A percentile compares a stretch with the other conserved stretches of the same genome.
phyloP scores from a whole-genome alignment of 78 protist genomes.

The Tieghemostelium lacteum region DNA sequence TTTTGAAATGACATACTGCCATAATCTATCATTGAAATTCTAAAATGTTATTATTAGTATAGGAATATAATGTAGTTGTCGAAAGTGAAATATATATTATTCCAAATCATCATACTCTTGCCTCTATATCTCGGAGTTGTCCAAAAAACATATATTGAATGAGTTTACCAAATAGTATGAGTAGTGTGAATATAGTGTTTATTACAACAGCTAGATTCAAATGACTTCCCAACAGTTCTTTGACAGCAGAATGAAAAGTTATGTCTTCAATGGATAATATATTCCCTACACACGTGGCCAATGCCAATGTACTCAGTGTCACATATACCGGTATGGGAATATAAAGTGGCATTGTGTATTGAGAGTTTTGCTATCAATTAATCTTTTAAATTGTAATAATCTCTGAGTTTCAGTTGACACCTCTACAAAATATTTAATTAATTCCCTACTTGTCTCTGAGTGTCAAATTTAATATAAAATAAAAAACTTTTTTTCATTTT shows the following conservation, averaged over 20 bases:
- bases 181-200: slow-evolving; percentile 46
- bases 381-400: background rate
- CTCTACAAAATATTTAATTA: no score
- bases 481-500: no score
- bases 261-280: background rate
- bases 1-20: slow-evolving; percentile 64
- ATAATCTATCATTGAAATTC: slow-evolving; percentile 77
- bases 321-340: slow-evolving; percentile 42
- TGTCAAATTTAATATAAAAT: no score
- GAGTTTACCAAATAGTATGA: slow-evolving; percentile 65
- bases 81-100: background rate
- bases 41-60: background rate
- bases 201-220: slow-evolving; percentile 43
- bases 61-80: background rate
- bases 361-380: background rate
- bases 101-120: slow-evolving; percentile 30
- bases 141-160: slow-evolving; percentile 79
- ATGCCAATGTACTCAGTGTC: slow-evolving; percentile 19
- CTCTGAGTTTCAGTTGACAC: no score
- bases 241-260: slow-evolving; percentile 10
- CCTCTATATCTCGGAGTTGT: slow-evolving; percentile 62
- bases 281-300: slow-evolving; percentile 15
- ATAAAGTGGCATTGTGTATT: slow-evolving; percentile 2
- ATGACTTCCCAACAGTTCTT: background rate
- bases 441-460: no score